A percentile compares a stretch with the other conserved stretches of the same genome.
phyloP scores from a whole-genome alignment of 106 monocot genomes.

The Vanilla planifolia region DNA sequence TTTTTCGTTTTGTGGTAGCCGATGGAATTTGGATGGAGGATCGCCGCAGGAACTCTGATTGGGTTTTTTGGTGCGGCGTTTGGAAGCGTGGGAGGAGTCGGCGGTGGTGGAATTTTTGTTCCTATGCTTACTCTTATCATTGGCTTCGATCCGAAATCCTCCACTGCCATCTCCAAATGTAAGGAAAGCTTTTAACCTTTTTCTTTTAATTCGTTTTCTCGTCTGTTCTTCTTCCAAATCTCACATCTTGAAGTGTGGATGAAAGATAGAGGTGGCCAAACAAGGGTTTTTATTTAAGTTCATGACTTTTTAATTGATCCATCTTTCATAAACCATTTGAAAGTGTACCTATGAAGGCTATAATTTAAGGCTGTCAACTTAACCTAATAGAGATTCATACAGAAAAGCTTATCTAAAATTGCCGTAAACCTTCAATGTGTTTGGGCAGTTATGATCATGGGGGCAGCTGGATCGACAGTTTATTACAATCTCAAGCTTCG shows the following conservation, averaged over 20 bases:
- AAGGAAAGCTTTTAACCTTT: not conserved
- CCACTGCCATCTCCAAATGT: slow-evolving; percentile 47
- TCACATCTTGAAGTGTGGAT: too few relatives aligned
- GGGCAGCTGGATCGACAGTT: slow-evolving; percentile 55
- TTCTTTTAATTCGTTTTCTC: not conserved
- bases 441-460: slow-evolving; percentile 56
- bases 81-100: slow-evolving; percentile 55
- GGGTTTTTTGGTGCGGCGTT: slow-evolving; percentile 57
- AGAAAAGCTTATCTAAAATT: too few relatives aligned
- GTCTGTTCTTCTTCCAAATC: too few relatives aligned
- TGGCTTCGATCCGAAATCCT: slow-evolving; percentile 44
- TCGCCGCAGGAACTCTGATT: slow-evolving; percentile 30
- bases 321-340: too few relatives aligned
- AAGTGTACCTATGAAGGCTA: too few relatives aligned
- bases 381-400: too few relatives aligned
- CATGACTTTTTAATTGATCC: too few relatives aligned
- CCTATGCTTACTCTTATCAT: slow-evolving; percentile 60
- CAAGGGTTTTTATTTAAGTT: too few relatives aligned
- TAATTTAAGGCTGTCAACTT: too few relatives aligned
- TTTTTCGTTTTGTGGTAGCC: slow-evolving; percentile 13
- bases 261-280: too few relatives aligned
- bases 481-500: slow-evolving; percentile 61
- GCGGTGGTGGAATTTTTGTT: slow-evolving; percentile 50
- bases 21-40: slow-evolving; percentile 45
- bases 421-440: not conserved